Percentiles rank a stretch among this genome's conserved stretches.
phyloP scores from a whole-genome alignment of 2,329 filamentous ascomycete genomes.

The Colletotrichum tabaci region DNA sequence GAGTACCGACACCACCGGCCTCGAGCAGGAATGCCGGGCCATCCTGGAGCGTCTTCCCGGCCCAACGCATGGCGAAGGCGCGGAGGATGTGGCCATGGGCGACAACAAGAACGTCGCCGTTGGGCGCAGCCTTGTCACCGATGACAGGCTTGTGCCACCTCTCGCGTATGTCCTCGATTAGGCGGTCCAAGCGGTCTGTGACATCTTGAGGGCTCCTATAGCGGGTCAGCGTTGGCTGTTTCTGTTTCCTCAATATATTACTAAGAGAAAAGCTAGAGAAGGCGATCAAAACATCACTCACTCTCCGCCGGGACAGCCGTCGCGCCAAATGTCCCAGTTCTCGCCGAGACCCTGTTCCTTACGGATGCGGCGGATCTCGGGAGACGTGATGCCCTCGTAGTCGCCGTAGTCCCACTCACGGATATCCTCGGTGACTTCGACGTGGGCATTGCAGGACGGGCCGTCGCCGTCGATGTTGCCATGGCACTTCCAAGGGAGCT shows the following conservation, averaged over 20 bases:
- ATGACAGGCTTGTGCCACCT: conserved; percentile 76
- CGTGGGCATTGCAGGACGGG: conserved; percentile 69
- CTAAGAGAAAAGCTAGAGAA: background rate
- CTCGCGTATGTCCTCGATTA: conserved; percentile 82
- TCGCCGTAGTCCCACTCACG: conserved; percentile 91
- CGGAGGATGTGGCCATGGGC: conserved; percentile 92
- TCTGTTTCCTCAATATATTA: background rate
- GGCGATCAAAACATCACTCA: conserved; percentile 58
- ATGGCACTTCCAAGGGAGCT: conserved; percentile 78
- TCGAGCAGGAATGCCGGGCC: conserved; percentile 88
- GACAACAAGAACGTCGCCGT: conserved; percentile 72
- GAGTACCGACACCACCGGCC: conserved; percentile 85
- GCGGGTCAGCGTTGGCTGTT: background rate
- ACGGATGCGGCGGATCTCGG: conserved; percentile 74
- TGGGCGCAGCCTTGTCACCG: conserved; percentile 53
- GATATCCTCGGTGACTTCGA: conserved; percentile 80
- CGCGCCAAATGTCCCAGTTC: conserved; percentile 89
- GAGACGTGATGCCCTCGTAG: conserved; percentile 85
- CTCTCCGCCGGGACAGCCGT: conserved; percentile 90
- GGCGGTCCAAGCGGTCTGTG: conserved; percentile 77
- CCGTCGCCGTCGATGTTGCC: conserved; percentile 52
- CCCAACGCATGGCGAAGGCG: conserved; percentile 91
- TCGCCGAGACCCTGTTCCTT: conserved; percentile 69
- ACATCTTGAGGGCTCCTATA: conserved; percentile 79
- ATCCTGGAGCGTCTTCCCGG: conserved; percentile 79